These are phyloP conservation scores for Kodamaea derodonti DNA, from an alignment of 1,139 yeast species.

Conservation along the genomic window DNA sequence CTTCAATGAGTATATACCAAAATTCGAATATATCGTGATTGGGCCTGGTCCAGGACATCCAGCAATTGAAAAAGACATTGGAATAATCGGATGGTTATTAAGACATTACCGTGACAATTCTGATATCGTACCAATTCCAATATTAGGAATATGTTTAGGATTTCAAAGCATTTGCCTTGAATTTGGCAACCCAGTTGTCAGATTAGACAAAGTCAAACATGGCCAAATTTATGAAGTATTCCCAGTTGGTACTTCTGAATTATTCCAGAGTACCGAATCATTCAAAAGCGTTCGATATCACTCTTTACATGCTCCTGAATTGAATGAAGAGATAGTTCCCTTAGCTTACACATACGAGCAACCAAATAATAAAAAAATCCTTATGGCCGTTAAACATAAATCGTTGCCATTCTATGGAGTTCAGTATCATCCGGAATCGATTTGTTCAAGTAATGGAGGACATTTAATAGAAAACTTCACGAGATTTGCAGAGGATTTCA, in stretches of 20 bases:
- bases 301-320: slow-evolving; percentile 60
- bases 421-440: slow-evolving; percentile 96
- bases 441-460: slow-evolving; percentile 71
- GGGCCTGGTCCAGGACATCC: slow-evolving; percentile 99
- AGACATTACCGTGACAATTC: slow-evolving; percentile 20
- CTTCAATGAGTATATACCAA: slow-evolving; percentile 33
- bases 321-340: slow-evolving; percentile 39
- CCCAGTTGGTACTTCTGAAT: slow-evolving; percentile 23
- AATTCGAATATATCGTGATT: slow-evolving; percentile 74
- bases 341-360: slow-evolving; percentile 50
- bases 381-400: slow-evolving; percentile 77
- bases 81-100: slow-evolving; percentile 61
- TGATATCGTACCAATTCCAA: slow-evolving; percentile 44
- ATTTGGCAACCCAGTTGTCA: slow-evolving; percentile 55
- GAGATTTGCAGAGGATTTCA: slow-evolving; percentile 42
- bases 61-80: slow-evolving; percentile 57
- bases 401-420: slow-evolving; percentile 80
- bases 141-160: slow-evolving; percentile 90
- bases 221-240: slow-evolving; percentile 71
- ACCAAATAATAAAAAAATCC: slow-evolving; percentile 26
- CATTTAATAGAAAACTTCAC: slow-evolving; percentile 62
- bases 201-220: slow-evolving; percentile 64
- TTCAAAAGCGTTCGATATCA: slow-evolving; percentile 85
- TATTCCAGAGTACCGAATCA: slow-evolving; percentile 33
- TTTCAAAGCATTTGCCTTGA: slow-evolving; percentile 76